A percentile compares a stretch with the other conserved stretches of the same genome.
Conservation (phyloP, 345 rosid genomes). For the Eucalyptus marginata region DNA sequence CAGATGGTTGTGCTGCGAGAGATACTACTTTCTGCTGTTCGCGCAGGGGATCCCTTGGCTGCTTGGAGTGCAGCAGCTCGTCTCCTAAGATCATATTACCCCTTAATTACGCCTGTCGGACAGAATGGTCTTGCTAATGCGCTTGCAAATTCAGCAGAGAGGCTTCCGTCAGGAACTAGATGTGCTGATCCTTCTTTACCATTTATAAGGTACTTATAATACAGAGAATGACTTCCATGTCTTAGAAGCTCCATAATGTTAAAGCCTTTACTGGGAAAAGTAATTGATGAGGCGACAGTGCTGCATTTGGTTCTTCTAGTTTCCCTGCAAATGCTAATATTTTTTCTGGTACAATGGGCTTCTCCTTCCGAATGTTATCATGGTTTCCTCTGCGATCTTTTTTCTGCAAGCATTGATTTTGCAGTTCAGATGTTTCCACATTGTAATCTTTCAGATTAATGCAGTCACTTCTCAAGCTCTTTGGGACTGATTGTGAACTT, state of each 20-base stretch:
- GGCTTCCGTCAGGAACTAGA: slow-evolving; percentile 93
- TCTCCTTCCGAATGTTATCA: background rate
- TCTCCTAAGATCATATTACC: slow-evolving; percentile 86
- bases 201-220: slow-evolving; percentile 54
- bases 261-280: background rate
- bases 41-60: slow-evolving; percentile 95
- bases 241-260: background rate
- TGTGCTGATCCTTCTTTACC: slow-evolving; percentile 98
- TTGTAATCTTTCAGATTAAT: background rate
- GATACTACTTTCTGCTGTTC: slow-evolving; percentile 93
- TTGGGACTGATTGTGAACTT: background rate
- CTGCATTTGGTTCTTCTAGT: background rate
- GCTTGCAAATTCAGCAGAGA: slow-evolving; percentile 75
- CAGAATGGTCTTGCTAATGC: slow-evolving; percentile 98
- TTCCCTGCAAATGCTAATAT: background rate
- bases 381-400: background rate
- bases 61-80: slow-evolving; percentile 99
- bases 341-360: background rate
- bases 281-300: background rate
- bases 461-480: background rate
- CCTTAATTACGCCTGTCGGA: slow-evolving; percentile 93
- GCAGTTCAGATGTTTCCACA: background rate
- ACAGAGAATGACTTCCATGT: background rate
- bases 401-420: background rate
- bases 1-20: slow-evolving; percentile 99